These are phyloP conservation scores for Solanum pimpinellifolium DNA, from an alignment of 257 asterid species.

Conservation along the genomic window DNA sequence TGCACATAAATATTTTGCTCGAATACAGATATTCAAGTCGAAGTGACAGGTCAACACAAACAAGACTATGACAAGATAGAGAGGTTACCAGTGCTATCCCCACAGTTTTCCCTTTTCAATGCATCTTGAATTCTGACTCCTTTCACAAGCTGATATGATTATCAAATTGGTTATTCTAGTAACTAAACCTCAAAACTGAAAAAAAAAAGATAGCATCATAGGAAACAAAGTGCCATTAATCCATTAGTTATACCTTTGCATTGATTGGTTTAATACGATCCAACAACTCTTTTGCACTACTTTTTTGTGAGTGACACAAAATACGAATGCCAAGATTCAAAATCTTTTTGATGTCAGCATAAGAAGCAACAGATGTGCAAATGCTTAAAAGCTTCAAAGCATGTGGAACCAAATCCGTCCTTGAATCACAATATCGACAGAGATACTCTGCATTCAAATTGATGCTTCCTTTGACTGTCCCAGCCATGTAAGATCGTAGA, in stretches of 20 bases:
- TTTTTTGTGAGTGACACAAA: conserved; percentile 41
- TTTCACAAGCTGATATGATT: too few relatives aligned
- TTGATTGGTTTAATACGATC: conserved; percentile 31
- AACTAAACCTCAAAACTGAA: too few relatives aligned
- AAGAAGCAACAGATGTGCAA: conserved; percentile 35
- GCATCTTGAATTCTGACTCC: too few relatives aligned
- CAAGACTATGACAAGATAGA: not conserved
- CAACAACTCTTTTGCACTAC: conserved; percentile 35
- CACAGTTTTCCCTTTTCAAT: too few relatives aligned
- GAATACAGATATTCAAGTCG: not conserved
- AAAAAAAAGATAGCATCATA: too few relatives aligned
- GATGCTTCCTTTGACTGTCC: conserved; percentile 73
- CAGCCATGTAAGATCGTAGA: conserved; percentile 66
- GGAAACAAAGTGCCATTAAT: too few relatives aligned
- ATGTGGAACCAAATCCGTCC: conserved; percentile 50
- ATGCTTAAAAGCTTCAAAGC: conserved; percentile 31
- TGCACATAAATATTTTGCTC: not conserved
- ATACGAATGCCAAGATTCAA: conserved; percentile 35
- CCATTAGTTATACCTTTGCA: conserved; percentile 7
- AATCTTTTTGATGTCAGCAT: conserved; percentile 32
- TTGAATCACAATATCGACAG: conserved; percentile 83
- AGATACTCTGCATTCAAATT: conserved; percentile 73
- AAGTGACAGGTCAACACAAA: not conserved
- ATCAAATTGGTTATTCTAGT: too few relatives aligned
- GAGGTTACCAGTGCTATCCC: too few relatives aligned